Evolutionary conservation across 768 basidiomycete species (phyloP).

Genomic region (Mycena maculata): DNA sequence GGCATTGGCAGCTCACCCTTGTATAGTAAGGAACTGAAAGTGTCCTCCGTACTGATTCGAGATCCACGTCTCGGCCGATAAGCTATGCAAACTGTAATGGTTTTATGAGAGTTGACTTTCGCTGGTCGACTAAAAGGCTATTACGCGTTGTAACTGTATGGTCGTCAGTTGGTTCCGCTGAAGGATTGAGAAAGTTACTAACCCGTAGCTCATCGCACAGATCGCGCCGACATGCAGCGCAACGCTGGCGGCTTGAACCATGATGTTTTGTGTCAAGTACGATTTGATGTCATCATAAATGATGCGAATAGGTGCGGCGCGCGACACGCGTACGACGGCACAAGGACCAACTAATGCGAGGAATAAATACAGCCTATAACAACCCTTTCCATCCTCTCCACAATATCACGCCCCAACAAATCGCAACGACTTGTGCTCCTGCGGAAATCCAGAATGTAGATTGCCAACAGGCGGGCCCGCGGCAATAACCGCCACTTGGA

Average conservation of each 20-base stretch:
- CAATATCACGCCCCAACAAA: slow-evolving; percentile 57
- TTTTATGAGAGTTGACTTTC: not conserved
- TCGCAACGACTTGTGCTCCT: slow-evolving; percentile 56
- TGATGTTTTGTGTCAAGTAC: too few relatives aligned
- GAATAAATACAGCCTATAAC: slow-evolving; percentile 49
- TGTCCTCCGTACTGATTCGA: slow-evolving; percentile 68
- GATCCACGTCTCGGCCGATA: slow-evolving; percentile 49
- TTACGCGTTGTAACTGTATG: slow-evolving; percentile 25
- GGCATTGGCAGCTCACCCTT: slow-evolving; percentile 62
- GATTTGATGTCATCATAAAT: too few relatives aligned
- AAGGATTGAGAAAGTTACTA: slow-evolving; percentile 2
- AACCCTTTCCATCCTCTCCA: slow-evolving; percentile 74
- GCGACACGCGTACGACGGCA: too few relatives aligned
- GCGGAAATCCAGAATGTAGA: slow-evolving; percentile 70
- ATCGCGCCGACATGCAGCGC: slow-evolving; percentile 47
- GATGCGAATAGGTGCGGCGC: too few relatives aligned
- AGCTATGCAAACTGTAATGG: slow-evolving; percentile 36
- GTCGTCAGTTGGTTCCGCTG: not conserved
- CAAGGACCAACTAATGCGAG: too few relatives aligned
- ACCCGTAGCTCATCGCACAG: slow-evolving; percentile 52
- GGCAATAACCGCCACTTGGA: slow-evolving; percentile 58
- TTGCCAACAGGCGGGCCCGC: slow-evolving; percentile 72
- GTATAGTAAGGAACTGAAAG: slow-evolving; percentile 81
- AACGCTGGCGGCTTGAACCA: slow-evolving; percentile 20
- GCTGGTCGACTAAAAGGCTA: not conserved